Evolutionary conservation across 1,284 basidiomycete genomes (phyloP).

Genomic region (Cutaneotrichosporon cyanovorans): DNA sequence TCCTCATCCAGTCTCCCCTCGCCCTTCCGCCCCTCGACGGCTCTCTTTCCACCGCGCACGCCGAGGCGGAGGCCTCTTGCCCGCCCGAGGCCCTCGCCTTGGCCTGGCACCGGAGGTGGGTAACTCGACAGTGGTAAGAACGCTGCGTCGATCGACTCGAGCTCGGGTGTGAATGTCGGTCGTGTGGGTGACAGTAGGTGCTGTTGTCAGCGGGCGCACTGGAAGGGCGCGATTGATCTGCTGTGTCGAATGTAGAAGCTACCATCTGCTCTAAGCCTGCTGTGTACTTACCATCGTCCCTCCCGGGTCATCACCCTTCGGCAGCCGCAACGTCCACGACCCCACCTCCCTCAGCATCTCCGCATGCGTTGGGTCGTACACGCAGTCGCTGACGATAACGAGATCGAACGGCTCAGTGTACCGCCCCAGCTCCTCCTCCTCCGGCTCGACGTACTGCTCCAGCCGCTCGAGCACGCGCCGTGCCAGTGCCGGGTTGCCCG

Average conservation of each 20-base stretch:
- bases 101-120: slow-evolving; percentile 8
- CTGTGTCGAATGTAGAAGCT: neutral
- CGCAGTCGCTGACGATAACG: slow-evolving; percentile 43
- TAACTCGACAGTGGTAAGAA: slow-evolving; percentile 36
- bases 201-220: slow-evolving; percentile 18
- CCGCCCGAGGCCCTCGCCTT: neutral
- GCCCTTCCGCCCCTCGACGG: slow-evolving; percentile 36
- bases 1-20: slow-evolving; percentile 43
- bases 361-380: slow-evolving; percentile 45
- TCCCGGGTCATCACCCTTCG: slow-evolving; percentile 27
- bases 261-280: neutral
- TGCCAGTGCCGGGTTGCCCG: too few relatives aligned
- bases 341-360: slow-evolving; percentile 38
- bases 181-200: slow-evolving; percentile 43
- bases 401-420: slow-evolving; percentile 37
- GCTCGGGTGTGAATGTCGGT: slow-evolving; percentile 44
- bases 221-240: too few relatives aligned
- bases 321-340: slow-evolving; percentile 35
- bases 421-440: slow-evolving; percentile 16
- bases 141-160: slow-evolving; percentile 36
- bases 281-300: slow-evolving; percentile 44
- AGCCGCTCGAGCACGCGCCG: too few relatives aligned
- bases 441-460: neutral
- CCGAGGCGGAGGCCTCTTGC: slow-evolving; percentile 28
- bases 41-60: slow-evolving; percentile 32